A percentile compares a stretch with the other conserved stretches of the same genome.
Conservation (phyloP, 371 early-diverging fungal species). For the Syncephalastrum sp. region DNA sequence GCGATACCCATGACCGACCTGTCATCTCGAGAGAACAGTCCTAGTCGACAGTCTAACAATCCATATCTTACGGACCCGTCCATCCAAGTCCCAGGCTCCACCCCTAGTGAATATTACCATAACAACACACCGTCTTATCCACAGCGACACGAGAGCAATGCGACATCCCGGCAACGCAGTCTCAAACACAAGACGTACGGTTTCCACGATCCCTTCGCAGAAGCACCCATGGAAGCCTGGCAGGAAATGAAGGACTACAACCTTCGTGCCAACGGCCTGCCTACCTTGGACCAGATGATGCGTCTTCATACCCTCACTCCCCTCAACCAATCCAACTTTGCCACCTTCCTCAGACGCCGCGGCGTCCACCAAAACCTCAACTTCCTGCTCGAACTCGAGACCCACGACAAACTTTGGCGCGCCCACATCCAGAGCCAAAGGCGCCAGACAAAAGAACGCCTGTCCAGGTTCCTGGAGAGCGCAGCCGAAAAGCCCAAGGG, state of each 20-base stretch:
- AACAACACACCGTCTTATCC: no score
- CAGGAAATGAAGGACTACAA: constrained; percentile 53
- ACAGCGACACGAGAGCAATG: neutral
- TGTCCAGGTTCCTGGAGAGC: constrained; percentile 28
- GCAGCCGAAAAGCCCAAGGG: neutral
- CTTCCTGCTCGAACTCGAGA: constrained; percentile 45
- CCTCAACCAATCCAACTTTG: constrained; percentile 40
- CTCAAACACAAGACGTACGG: constrained; percentile 38
- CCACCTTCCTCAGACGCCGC: constrained; percentile 33
- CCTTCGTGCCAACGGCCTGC: constrained; percentile 45
- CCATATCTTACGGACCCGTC: constrained; percentile 23
- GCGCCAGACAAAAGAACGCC: constrained; percentile 26
- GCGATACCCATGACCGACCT: constrained; percentile 35
- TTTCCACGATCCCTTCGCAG: constrained; percentile 41
- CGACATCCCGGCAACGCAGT: constrained; percentile 13
- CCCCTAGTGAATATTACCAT: no score
- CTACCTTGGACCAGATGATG: constrained; percentile 54
- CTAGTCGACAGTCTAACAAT: constrained; percentile 25
- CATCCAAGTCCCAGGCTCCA: constrained; percentile 5
- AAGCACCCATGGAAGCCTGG: constrained; percentile 51
- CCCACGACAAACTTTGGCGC: constrained; percentile 48
- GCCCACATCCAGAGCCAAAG: constrained; percentile 32
- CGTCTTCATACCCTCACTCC: constrained; percentile 36
- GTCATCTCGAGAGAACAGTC: constrained; percentile 7
- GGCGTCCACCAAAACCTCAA: constrained; percentile 43